phyloP scores from a whole-genome alignment of 208 protist species.

The Angomonas deanei region DNA sequence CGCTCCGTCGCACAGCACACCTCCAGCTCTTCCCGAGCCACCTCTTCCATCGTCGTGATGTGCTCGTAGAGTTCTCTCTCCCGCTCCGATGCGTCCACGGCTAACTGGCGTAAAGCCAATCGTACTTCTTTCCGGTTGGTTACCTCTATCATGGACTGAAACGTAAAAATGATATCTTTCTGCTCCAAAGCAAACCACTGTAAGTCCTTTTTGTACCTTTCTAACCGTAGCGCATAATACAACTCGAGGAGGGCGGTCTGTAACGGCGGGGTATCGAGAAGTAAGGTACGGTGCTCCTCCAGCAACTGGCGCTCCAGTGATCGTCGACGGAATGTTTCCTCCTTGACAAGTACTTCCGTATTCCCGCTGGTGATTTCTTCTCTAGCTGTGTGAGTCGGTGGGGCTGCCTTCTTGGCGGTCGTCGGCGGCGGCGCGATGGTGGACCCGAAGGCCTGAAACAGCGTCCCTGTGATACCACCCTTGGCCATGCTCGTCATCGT shows the following conservation, averaged over 20 bases:
- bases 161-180: constrained; percentile 46
- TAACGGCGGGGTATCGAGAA: constrained; percentile 23
- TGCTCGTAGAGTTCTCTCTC: constrained; percentile 15
- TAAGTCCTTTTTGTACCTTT: constrained; percentile 36
- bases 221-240: constrained; percentile 37
- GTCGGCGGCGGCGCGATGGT: not conserved
- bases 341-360: constrained; percentile 19
- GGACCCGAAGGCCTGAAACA: not conserved
- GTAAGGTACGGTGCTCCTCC: constrained; percentile 8
- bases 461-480: not conserved
- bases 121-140: constrained; percentile 10
- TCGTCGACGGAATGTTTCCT: constrained; percentile 41
- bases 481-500: no score
- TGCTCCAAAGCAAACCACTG: constrained; percentile 38
- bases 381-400: no score
- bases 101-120: constrained; percentile 9
- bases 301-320: constrained; percentile 18
- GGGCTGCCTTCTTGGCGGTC: no score
- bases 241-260: constrained; percentile 16
- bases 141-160: constrained; percentile 10
- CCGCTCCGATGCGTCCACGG: constrained; percentile 18
- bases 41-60: constrained; percentile 35
- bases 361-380: no score
- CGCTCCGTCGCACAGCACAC: constrained; percentile 4
- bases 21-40: constrained; percentile 35